phyloP scores from a whole-genome alignment of 2,329 filamentous ascomycete species.

The Blastomyces silverae region DNA sequence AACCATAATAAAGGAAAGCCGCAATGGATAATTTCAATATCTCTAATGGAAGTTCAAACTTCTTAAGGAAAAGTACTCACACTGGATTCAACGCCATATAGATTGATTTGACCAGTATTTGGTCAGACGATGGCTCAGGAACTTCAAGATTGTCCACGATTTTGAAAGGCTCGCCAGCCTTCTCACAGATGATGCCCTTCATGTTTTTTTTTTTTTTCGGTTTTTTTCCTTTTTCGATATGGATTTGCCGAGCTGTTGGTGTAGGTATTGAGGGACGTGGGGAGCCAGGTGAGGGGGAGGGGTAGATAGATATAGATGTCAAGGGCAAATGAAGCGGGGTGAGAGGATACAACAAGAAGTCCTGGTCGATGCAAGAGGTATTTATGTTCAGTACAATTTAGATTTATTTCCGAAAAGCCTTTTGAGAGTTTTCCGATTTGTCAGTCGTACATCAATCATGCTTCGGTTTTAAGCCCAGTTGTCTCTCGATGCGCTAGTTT shows the following conservation, averaged over 20 bases:
- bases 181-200: constrained; percentile 17
- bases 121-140: constrained; percentile 20
- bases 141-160: constrained; percentile 15
- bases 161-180: constrained; percentile 16
- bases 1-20: background rate
- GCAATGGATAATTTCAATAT: background rate
- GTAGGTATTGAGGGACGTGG: background rate
- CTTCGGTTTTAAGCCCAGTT: background rate
- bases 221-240: background rate
- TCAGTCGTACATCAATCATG: background rate
- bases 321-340: background rate
- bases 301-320: background rate
- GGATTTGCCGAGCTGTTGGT: background rate
- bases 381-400: background rate
- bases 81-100: constrained; percentile 31
- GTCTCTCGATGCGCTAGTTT: no score
- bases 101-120: constrained; percentile 31
- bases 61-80: constrained; percentile 21
- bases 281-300: no score
- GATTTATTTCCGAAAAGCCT: background rate
- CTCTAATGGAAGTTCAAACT: background rate
- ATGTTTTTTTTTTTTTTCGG: constrained; percentile 7
- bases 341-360: background rate
- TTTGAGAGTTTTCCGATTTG: background rate
- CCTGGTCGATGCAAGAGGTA: background rate